Base-by-base conservation (phyloP, 768 basidiomycete genomes). In the Tylopilus vinaceipallidus region DNA sequence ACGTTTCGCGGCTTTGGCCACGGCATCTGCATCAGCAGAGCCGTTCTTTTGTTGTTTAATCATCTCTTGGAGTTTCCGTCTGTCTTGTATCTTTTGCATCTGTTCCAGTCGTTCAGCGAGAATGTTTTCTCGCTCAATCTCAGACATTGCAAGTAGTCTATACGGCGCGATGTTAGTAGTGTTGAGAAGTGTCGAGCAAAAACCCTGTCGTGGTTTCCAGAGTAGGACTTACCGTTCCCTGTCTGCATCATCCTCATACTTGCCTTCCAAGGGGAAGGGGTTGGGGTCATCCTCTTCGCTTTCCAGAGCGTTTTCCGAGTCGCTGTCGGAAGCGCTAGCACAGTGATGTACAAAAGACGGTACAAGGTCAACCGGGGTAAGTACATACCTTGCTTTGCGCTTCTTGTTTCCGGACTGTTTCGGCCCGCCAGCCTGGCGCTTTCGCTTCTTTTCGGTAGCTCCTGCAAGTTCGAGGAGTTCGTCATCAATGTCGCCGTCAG, bases 181-280 rank as follows among this genome's bases (percentile, higher is more conserved):
- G 51, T 55, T 4, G 49, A 24, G 8, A 34, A 49, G 40, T 54
- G 65, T 69, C 53, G n/a, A n/a, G n/a, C n/a, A 69, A 69, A 63
- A 53, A 44, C 50, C 62, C 49, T 55, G 42, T 45, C 58, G 54
- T 45, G 42, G 54, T 61, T 56, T 58, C 61, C 60, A 56, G 59
- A 47, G 56, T 47, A 33, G 53, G 48, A 74, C 88, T 73, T 73
- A 95, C 95, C 76, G 72, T 55, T 85, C 78, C 60, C 87, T 80
- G 68, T 98, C 95, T 12, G 74, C 77, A 59, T 92, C 91, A 61
- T 97, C 85, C 50, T 79, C 79, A 63, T 90, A 98, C 68, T 91
- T 91, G 42, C 91, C 93, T 60, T 98, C 95, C 12, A 97, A 72
- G 0, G 93, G 95, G 64, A 91, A 98, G 4, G 84, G 84, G 56